Conservation (phyloP, 1,139 yeast species). For the Sugiyamaella novakii region DNA sequence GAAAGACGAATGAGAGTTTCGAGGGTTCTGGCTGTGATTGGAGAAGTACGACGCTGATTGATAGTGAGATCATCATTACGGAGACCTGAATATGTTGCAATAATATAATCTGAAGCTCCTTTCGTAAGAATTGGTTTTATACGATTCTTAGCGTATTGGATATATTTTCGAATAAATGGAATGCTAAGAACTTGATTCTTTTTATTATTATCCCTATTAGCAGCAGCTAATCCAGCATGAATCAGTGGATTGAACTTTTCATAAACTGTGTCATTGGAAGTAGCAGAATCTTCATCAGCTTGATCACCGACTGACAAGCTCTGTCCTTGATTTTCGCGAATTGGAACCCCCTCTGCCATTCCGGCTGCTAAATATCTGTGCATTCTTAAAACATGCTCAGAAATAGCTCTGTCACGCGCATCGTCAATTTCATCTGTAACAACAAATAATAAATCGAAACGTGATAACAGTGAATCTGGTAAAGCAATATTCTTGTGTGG, state of each 20-base stretch:
- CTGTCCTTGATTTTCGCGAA: constrained; percentile 71
- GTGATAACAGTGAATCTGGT: constrained; percentile 94
- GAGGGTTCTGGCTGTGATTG: constrained; percentile 96
- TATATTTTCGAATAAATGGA: constrained; percentile 85
- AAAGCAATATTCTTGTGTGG: constrained; percentile 96
- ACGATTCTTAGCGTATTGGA: constrained; percentile 92
- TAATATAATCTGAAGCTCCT: constrained; percentile 80
- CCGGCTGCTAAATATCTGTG: constrained; percentile 92
- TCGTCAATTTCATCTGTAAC: constrained; percentile 95
- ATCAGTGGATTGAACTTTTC: constrained; percentile 82
- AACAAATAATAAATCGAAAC: constrained; percentile 93
- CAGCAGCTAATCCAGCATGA: constrained; percentile 72
- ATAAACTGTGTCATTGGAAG: constrained; percentile 60
- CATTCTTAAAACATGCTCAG: constrained; percentile 94
- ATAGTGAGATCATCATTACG: constrained; percentile 77
- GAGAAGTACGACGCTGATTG: constrained; percentile 82
- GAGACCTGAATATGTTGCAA: constrained; percentile 73
- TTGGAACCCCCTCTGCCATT: constrained; percentile 89
- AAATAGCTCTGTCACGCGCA: constrained; percentile 77
- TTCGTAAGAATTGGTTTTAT: constrained; percentile 78
- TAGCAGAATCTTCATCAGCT: constrained; percentile 49
- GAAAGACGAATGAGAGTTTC: constrained; percentile 95
- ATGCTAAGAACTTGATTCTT: constrained; percentile 66
- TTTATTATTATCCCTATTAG: constrained; percentile 21
- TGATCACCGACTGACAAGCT: constrained; percentile 78